Percentiles rank a stretch among this genome's conserved stretches.
Evolutionary conservation across 148 eudicot genomes (phyloP).

Genomic region (Spergularia marina): DNA sequence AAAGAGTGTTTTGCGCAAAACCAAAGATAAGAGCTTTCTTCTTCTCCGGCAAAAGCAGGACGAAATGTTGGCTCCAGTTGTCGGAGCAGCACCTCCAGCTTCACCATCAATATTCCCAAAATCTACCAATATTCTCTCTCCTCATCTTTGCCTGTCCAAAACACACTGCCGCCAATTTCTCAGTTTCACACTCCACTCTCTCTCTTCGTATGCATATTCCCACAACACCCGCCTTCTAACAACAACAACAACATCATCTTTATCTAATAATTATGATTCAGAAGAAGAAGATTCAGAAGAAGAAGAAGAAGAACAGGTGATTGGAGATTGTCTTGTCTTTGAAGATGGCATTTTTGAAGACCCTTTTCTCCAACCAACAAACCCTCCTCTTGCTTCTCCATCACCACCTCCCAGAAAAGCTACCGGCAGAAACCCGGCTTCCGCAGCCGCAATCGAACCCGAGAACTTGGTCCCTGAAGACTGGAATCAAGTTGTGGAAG

Average conservation of each 20-base stretch:
- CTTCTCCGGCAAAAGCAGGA: no score
- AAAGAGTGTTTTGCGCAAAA: no score
- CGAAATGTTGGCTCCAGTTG: not conserved
- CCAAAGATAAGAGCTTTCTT: no score
- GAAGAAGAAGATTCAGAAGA: not conserved
- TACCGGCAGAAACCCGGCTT: not conserved
- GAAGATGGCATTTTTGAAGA: constrained; percentile 86
- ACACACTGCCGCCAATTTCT: not conserved
- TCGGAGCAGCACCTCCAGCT: not conserved
- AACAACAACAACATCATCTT: not conserved
- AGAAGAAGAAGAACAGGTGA: constrained; percentile 46
- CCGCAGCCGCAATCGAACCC: constrained; percentile 22
- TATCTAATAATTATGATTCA: not conserved
- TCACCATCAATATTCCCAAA: no score
- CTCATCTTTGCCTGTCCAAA: not conserved
- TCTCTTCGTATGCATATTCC: not conserved
- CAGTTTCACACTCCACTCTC: constrained; percentile 20
- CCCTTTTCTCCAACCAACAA: constrained; percentile 35
- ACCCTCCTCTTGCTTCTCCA: constrained; percentile 2
- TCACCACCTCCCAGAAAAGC: not conserved
- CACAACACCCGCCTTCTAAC: not conserved
- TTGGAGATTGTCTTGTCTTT: constrained; percentile 81
- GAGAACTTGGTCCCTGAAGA: constrained; percentile 69
- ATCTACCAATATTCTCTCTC: not conserved
- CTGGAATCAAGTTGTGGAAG: constrained; percentile 57